These are phyloP conservation scores for Apiotrichum gamsii DNA, from an alignment of 1,284 basidiomycete species.

Conservation along the genomic window DNA sequence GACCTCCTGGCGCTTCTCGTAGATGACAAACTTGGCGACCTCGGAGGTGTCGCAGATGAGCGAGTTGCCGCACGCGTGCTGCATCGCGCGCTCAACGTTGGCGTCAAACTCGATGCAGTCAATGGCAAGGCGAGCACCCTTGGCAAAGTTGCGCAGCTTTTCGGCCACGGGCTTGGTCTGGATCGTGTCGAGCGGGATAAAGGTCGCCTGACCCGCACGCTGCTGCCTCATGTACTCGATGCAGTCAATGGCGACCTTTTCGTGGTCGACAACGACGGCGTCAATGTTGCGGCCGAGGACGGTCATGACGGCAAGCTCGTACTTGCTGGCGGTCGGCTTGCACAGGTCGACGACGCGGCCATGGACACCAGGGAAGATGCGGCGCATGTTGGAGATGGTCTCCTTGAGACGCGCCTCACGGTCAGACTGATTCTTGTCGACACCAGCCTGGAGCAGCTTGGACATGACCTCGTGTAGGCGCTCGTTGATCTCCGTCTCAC, in stretches of 20 bases:
- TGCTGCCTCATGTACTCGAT: constrained; percentile 97
- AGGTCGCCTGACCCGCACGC: constrained; percentile 89
- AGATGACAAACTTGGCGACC: constrained; percentile 81
- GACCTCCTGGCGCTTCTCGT: constrained; percentile 89
- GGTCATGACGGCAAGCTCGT: constrained; percentile 89
- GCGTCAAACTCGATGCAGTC: constrained; percentile 89
- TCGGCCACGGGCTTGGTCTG: constrained; percentile 91
- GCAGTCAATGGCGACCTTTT: constrained; percentile 95
- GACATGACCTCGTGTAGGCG: constrained; percentile 76
- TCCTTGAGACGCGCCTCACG: constrained; percentile 79
- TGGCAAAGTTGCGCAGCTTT: constrained; percentile 84
- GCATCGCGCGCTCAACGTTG: constrained; percentile 84
- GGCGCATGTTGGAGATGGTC: constrained; percentile 71
- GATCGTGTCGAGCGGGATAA: constrained; percentile 94
- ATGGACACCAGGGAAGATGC: constrained; percentile 82
- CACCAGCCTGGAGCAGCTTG: constrained; percentile 79
- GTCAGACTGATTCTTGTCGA: constrained; percentile 78
- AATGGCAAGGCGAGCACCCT: constrained; percentile 85
- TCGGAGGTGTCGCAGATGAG: constrained; percentile 94
- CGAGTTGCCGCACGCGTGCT: constrained; percentile 90
- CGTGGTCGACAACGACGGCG: constrained; percentile 90
- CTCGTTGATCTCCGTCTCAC: constrained; percentile 84
- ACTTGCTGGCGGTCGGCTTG: constrained; percentile 86
- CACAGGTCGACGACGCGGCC: constrained; percentile 89
- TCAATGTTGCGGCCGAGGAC: constrained; percentile 92